Conservation (phyloP, 2,329 filamentous ascomycete species). For the Diaporthe sp. region DNA sequence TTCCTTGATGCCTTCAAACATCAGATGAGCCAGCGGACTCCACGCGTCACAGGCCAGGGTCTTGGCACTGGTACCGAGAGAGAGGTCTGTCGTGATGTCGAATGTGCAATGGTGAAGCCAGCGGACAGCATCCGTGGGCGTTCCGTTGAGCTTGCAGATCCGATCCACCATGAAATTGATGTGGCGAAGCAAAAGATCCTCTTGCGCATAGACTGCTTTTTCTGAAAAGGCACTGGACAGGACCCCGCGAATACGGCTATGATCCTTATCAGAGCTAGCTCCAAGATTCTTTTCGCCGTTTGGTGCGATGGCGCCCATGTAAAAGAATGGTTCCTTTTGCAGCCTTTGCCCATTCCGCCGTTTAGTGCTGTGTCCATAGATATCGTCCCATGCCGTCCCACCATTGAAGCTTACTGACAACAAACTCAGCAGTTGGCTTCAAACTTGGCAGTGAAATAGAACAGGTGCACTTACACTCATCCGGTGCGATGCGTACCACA, state of each 20-base stretch:
- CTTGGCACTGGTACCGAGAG: slow-evolving; percentile 1
- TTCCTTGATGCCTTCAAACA: slow-evolving; percentile 14
- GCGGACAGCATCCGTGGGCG: slow-evolving; percentile 32
- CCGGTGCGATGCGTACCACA: slow-evolving; percentile 9
- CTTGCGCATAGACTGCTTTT: background rate
- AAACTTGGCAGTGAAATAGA: background rate
- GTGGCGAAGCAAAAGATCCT: background rate
- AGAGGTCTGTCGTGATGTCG: slow-evolving; percentile 42
- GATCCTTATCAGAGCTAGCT: slow-evolving; percentile 13
- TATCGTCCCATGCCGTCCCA: slow-evolving; percentile 4
- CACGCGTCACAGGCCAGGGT: slow-evolving; percentile 6
- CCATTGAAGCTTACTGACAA: background rate
- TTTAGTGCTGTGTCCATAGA: background rate
- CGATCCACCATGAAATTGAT: background rate
- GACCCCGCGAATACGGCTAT: slow-evolving; percentile 9
- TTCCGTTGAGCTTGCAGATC: slow-evolving; percentile 16
- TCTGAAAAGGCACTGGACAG: slow-evolving; percentile 8
- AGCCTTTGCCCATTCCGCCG: background rate
- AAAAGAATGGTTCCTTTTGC: slow-evolving; percentile 13
- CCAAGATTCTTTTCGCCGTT: slow-evolving; percentile 17
- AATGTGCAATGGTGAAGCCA: slow-evolving; percentile 51
- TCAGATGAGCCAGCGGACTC: slow-evolving; percentile 1
- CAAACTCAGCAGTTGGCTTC: background rate
- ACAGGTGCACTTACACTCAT: slow-evolving; percentile 5
- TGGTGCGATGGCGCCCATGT: slow-evolving; percentile 7